Conservation (phyloP, 306 rosid genomes). For the Heteromeles arbutifolia region DNA sequence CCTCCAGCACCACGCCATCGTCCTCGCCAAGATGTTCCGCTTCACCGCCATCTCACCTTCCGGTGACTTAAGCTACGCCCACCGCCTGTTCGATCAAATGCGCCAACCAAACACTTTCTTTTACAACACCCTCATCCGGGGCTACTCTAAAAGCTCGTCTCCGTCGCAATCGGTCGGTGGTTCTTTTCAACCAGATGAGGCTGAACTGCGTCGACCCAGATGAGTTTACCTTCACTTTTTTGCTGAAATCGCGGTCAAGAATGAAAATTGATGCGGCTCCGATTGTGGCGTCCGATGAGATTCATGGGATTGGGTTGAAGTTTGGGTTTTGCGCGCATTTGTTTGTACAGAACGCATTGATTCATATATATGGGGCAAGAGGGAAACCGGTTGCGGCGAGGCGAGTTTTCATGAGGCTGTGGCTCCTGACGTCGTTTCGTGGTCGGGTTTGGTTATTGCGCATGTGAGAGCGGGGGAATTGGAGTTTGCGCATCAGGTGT, state of each 20-base stretch:
- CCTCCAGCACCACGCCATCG: conserved; percentile 34
- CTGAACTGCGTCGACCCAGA: conserved; percentile 30
- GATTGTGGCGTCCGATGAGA: conserved; percentile 20
- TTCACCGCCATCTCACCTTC: conserved; percentile 47
- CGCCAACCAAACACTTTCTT: conserved; percentile 45
- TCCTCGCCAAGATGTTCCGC: conserved; percentile 63
- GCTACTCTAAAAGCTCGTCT: conserved; percentile 33
- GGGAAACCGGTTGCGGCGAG: conserved; percentile 31
- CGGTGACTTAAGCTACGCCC: conserved; percentile 47
- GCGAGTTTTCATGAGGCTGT: conserved; percentile 38
- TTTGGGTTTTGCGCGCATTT: conserved; percentile 40
- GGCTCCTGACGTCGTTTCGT: conserved; percentile 48
- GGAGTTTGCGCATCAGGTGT: conserved; percentile 33
- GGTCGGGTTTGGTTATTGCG: conserved; percentile 57
- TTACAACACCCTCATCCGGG: conserved; percentile 53
- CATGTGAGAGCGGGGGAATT: conserved; percentile 42
- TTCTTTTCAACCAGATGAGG: conserved; percentile 47
- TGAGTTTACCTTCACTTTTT: conserved; percentile 46
- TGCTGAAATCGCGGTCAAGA: conserved; percentile 45
- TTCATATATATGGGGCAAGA: conserved; percentile 41
- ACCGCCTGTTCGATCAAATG: conserved; percentile 47
- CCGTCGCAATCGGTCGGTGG: conserved; percentile 31
- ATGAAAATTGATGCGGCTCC: conserved; percentile 1
- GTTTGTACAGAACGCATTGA: conserved; percentile 46
- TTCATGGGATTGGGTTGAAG: conserved; percentile 44